Evolutionary conservation across 176 grass and related monocot species (phyloP), one percentile per base, ranked within the genome.

Genomic region (Musa beccarii): DNA sequence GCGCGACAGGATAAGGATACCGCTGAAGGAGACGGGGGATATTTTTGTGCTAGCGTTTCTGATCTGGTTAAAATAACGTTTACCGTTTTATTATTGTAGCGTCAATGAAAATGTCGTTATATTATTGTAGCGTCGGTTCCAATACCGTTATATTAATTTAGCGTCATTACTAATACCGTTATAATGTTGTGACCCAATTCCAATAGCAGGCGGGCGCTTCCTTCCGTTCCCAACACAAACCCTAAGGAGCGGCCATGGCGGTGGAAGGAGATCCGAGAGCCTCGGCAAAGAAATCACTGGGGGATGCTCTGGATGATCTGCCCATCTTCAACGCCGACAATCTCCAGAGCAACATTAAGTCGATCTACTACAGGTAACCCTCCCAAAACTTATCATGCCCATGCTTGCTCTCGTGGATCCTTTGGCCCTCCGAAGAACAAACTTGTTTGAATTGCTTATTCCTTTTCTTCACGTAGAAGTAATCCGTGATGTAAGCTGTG

Each of bases 281-380:
- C 16, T 70, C 68, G 2, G 9, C 17, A 9, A 70, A 70, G 49
- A 51, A 70, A 70, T 10, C 68, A 28, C 34, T 6, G 4, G 34
- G 24, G 63, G 70, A 66, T 28, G 72, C 49, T 69, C 57, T 49
- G 16, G 84, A 78, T 73, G 75, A 87, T 63, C 59, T 89, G 65
- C 84, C 82, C 14, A 77, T 96, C 75, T 56, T 92, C 50, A 86
- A 89, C 49, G 62, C 19, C 26, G 92, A 96, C 64, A 96, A 96
- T 80, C 86, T 96, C 63, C 88, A 82, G 64, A 87, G 68, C 78
- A 96, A 92, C 75, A 86, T 96, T 66, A 89, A 83, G 72, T 96
- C 92, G 54, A 83, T 92, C 86, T 76, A 89, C 71, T 96, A 96
- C 80, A 96, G 89, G 92, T 93, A 28, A 57, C 51, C 19, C 9